Conservation (phyloP, 163 green algal genomes). For the Trebouxiophyceae sp. region DNA sequence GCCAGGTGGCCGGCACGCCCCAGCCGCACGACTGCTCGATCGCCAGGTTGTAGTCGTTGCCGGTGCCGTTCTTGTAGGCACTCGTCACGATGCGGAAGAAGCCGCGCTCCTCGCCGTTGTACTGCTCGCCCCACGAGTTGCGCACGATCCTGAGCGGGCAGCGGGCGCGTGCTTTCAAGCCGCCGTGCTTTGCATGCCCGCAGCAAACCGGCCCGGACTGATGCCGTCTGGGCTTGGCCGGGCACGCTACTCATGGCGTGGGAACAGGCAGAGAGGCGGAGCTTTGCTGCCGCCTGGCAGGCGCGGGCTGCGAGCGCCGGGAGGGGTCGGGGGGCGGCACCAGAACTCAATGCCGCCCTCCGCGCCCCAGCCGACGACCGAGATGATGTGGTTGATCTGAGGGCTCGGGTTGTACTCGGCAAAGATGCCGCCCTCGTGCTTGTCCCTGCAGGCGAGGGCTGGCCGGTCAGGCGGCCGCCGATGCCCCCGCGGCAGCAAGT, state of each 20-base stretch:
- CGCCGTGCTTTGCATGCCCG: too few relatives aligned
- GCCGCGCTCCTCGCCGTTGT: conserved; percentile 38
- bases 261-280: not conserved
- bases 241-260: conserved; percentile 2
- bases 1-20: conserved; percentile 18
- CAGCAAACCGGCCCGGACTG: too few relatives aligned
- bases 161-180: too few relatives aligned
- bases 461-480: too few relatives aligned
- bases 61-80: conserved; percentile 36
- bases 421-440: conserved; percentile 52
- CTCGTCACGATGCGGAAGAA: conserved; percentile 65
- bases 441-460: conserved; percentile 1
- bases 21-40: conserved; percentile 58
- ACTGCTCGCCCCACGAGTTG: conserved; percentile 60
- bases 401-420: conserved; percentile 35
- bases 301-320: too few relatives aligned
- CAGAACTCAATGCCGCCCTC: conserved; percentile 70
- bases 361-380: conserved; percentile 73
- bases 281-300: too few relatives aligned
- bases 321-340: conserved; percentile 18
- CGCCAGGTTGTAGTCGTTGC: conserved; percentile 64
- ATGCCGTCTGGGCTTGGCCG: too few relatives aligned
- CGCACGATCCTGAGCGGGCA: conserved; percentile 46
- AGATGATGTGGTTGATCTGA: conserved; percentile 74
- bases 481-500: too few relatives aligned